Evolutionary conservation across 2,329 filamentous ascomycete genomes (phyloP).

Genomic region (Blumeriella jaapii): DNA sequence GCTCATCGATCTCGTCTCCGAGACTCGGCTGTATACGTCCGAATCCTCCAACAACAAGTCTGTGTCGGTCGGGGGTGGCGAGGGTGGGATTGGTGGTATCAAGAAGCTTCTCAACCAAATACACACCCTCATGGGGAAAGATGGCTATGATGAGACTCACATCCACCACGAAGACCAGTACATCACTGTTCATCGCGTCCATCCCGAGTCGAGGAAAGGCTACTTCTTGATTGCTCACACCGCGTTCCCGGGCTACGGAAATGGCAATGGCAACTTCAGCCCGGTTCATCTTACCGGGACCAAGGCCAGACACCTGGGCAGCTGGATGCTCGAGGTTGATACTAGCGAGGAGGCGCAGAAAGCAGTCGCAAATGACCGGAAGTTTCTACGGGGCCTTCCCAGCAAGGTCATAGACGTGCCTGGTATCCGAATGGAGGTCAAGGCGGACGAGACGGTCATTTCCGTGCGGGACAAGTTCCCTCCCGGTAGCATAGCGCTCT

Average conservation of each 20-base stretch:
- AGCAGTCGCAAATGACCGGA: slow-evolving; percentile 54
- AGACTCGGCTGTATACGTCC: slow-evolving; percentile 74
- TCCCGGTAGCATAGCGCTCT: slow-evolving; percentile 86
- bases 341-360: slow-evolving; percentile 57
- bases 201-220: slow-evolving; percentile 82
- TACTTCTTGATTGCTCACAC: slow-evolving; percentile 96
- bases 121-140: slow-evolving; percentile 88
- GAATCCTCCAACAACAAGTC: slow-evolving; percentile 53
- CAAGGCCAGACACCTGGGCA: slow-evolving; percentile 73
- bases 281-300: slow-evolving; percentile 76
- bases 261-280: slow-evolving; percentile 68
- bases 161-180: slow-evolving; percentile 96
- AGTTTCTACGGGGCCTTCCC: slow-evolving; percentile 68
- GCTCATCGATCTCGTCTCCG: slow-evolving; percentile 84
- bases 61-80: slow-evolving; percentile 56
- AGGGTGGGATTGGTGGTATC: slow-evolving; percentile 76
- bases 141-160: slow-evolving; percentile 89
- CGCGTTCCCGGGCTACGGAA: slow-evolving; percentile 82
- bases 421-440: slow-evolving; percentile 61
- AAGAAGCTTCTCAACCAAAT: slow-evolving; percentile 93
- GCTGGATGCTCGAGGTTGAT: slow-evolving; percentile 88
- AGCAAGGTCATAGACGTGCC: slow-evolving; percentile 66
- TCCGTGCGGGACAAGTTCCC: slow-evolving; percentile 74
- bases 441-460: slow-evolving; percentile 65
- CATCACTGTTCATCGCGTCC: slow-evolving; percentile 89